Conservation (phyloP, 495 filamentous ascomycete genomes). For the Aspergillus leporis region DNA sequence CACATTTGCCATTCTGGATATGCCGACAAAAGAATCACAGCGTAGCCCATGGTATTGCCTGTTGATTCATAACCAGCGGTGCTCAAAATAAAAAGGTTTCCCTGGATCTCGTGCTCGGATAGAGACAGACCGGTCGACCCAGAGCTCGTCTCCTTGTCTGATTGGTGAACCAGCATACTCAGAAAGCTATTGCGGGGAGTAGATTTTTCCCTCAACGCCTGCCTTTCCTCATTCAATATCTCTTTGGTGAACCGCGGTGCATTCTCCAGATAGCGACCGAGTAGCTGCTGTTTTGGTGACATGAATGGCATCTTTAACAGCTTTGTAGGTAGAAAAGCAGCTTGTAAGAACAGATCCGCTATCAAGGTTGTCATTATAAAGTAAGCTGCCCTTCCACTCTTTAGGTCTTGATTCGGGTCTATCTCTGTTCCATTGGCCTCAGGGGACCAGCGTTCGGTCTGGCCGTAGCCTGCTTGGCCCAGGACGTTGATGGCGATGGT, state of each 20-base stretch:
- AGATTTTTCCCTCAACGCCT: conserved; percentile 19
- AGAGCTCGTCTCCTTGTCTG: conserved; percentile 29
- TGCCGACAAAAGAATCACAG: conserved; percentile 47
- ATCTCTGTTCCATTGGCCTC: conserved; percentile 2
- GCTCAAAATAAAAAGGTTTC: conserved; percentile 52
- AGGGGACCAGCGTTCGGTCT: conserved; percentile 31
- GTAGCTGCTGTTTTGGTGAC: conserved; percentile 24
- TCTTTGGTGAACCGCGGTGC: conserved; percentile 30
- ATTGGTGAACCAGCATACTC: conserved; percentile 38
- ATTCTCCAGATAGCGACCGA: conserved; percentile 27
- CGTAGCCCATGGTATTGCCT: conserved; percentile 50
- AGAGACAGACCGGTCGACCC: no score
- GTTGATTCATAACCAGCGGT: conserved; percentile 59
- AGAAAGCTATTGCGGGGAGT: conserved; percentile 34
- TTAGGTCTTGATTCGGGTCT: conserved; percentile 1
- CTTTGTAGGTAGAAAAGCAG: conserved; percentile 30
- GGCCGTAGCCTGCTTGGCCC: conserved; percentile 37
- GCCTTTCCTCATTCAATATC: conserved; percentile 36
- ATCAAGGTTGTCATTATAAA: conserved; percentile 34
- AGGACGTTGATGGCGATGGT: conserved; percentile 45
- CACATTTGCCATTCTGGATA: conserved; percentile 50
- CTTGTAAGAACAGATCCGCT: conserved; percentile 28
- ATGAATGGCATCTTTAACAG: conserved; percentile 32
- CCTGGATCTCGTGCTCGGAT: conserved; percentile 26
- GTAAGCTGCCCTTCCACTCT: conserved; percentile 31